Conservation (phyloP, 1,284 basidiomycete species). For the Ganoderma resinaceum region DNA sequence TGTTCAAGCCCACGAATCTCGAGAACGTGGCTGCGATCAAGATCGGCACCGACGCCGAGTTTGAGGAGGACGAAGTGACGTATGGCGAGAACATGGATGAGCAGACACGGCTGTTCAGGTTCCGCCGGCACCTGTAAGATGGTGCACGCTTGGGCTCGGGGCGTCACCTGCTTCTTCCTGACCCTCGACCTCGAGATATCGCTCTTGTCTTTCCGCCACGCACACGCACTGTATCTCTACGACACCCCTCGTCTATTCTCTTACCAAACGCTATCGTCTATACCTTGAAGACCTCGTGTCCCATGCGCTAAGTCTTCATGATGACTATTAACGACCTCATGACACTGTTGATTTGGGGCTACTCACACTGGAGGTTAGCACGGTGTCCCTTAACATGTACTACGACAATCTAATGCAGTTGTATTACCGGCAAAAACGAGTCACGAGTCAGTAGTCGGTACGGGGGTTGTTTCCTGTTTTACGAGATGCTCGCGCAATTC, state of each 20-base stretch:
- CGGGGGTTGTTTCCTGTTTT: too few relatives aligned
- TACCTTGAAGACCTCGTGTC: background rate
- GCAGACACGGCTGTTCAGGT: conserved; percentile 14
- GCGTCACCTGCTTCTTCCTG: background rate
- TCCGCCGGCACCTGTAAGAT: conserved; percentile 8
- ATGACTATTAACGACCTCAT: conserved; percentile 4
- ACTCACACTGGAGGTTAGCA: background rate
- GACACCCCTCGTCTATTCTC: background rate
- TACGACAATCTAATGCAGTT: background rate
- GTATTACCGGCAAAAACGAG: background rate
- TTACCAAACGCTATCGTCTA: background rate
- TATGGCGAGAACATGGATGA: conserved; percentile 1
- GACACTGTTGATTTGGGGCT: background rate
- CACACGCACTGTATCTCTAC: conserved; percentile 1
- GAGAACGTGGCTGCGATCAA: background rate
- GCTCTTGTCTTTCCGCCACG: background rate
- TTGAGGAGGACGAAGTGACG: conserved; percentile 2
- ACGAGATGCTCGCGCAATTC: too few relatives aligned
- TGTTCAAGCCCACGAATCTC: conserved; percentile 4
- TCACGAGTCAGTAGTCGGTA: too few relatives aligned
- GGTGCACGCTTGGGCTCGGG: background rate
- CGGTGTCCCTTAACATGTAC: background rate
- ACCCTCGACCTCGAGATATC: background rate
- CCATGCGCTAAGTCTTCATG: background rate
- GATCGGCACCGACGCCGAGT: background rate